Evolutionary conservation across 352 stramenopile species (phyloP), one percentile per base, ranked within the genome.

Genomic region (Lagenidium giganteum): DNA sequence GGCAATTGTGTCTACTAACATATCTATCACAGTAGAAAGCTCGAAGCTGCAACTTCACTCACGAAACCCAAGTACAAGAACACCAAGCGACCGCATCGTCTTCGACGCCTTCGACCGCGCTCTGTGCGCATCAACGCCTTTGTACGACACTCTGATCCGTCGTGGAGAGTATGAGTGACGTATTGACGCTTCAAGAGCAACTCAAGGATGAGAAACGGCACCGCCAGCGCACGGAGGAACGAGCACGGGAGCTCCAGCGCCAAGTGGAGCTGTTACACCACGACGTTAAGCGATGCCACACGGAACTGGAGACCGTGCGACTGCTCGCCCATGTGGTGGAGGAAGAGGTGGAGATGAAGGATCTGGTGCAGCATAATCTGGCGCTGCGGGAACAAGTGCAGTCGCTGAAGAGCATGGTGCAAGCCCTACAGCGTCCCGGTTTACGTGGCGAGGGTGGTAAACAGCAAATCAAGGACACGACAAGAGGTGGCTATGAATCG

Each of bases 361-460:
- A 78, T 41, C 51, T 75, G 6, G 54, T 70, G 18, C 60, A 78
- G 39, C 52, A 60, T 32, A 78, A 78, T 31, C 42, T 72, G 12
- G 67, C 67, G 21, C 48, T 78, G 37, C 48, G 67, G 9, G 63
- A 78, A 36, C 67, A 78, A 41, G 63, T 78, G 16, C 55, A 60
- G 39, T 64, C 63, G 25, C 57, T 78, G 20, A 78, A 78, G 51
- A 56, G 47, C 8, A 54, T 64, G 37, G 32, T 78, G 17, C 40
- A 62, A 41, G 39, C 8, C 7, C 35, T 4, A 28, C 30, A 33
- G 16, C 4, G 4, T 13, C 6, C 17, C 16, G 12, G 16, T 8
- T 20, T n/a, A 9, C 18, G 20, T 30, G 5, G 3, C 20, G 4
- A 8, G 23, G 12, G 4, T 8, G 8, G 8, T 30, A 12, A 14